Evolutionary conservation across 805 yeast genomes (phyloP), one percentile per base, ranked within the genome.

Genomic region (Ogataea nonfermentans): DNA sequence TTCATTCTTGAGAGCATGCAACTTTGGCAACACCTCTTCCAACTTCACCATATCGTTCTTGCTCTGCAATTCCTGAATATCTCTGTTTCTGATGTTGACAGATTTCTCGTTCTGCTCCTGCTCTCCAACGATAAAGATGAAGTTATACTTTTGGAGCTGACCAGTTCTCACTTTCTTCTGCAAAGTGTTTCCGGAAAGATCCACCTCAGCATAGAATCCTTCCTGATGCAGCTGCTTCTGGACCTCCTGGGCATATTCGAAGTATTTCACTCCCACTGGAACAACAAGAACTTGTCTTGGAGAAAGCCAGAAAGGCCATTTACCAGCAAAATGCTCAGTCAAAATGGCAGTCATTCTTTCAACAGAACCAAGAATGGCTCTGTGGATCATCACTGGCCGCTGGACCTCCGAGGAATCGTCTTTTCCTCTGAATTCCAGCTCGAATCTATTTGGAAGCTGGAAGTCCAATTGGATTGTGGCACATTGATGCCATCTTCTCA

Each of bases 241-340:
- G 50, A 93, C 84, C 54, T 78, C 71, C 65, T 83, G 81, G 29
- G 98, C 99, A 61, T 93, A 93, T 50, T 82, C 95, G 59, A 74
- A 80, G 73, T 83, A 91, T 66, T 86, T 88, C 49, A 85, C 95
- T 60, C 96, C 97, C 55, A 93, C 97, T 54, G 99, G 99, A 22
- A 93, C 93, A 57, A 93, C 95, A 56, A 91, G 73, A 43, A 91
- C 78, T 71, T 93, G 99, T 73, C 99, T 84, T 59, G 99, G 99
- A n/a, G 98, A 90, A 62, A 93, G 76, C 99, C 99, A 93, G 77
- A 93, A 87, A 60, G 99, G 99, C 99, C 99, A 93, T 66, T 89
- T 93, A 59, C 99, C 99, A 62, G 90, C 96, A 70, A 75, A 93
- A 72, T 93, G 99, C 70, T 93, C 99, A 44, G 95, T 90, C 66